Percentiles rank a stretch among this genome's conserved stretches.
These are phyloP conservation scores for Ceriops zippeliana DNA, from an alignment of 345 rosid genomes.

Conservation along the genomic window DNA sequence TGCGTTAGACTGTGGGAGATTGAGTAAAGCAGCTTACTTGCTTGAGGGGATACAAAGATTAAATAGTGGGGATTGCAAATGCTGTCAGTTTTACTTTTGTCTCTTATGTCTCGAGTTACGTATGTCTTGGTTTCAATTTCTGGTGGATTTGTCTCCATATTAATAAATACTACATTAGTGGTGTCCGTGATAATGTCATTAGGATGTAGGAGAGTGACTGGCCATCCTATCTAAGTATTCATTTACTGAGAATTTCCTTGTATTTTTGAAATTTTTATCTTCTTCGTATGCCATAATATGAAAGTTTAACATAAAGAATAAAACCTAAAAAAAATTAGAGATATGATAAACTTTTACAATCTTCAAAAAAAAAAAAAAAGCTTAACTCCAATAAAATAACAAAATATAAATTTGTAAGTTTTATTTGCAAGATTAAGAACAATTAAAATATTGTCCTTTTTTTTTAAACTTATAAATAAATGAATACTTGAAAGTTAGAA, in stretches of 20 bases:
- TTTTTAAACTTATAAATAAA: too few relatives aligned
- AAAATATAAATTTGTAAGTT: too few relatives aligned
- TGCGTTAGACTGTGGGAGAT: slow-evolving; percentile 56
- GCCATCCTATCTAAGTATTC: not conserved
- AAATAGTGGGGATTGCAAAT: slow-evolving; percentile 91
- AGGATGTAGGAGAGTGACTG: not conserved
- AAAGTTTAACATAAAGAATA: too few relatives aligned
- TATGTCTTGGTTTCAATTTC: slow-evolving; percentile 2
- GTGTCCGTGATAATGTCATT: not conserved
- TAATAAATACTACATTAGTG: not conserved
- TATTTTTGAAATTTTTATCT: not conserved
- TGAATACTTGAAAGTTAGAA: too few relatives aligned
- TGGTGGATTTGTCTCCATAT: not conserved
- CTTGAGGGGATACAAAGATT: slow-evolving; percentile 68
- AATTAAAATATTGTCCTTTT: too few relatives aligned
- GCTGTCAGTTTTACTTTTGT: slow-evolving; percentile 88
- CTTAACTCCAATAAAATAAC: too few relatives aligned
- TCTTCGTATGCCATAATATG: too few relatives aligned
- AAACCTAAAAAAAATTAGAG: too few relatives aligned
- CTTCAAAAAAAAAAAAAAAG: too few relatives aligned
- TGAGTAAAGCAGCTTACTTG: slow-evolving; percentile 82
- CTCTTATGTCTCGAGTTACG: slow-evolving; percentile 86
- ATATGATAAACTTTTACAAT: too few relatives aligned
- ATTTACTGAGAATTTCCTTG: not conserved
- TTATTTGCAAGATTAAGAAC: too few relatives aligned